phyloP scores from a whole-genome alignment of 805 yeast species.

The Torulaspora gathmanii region DNA sequence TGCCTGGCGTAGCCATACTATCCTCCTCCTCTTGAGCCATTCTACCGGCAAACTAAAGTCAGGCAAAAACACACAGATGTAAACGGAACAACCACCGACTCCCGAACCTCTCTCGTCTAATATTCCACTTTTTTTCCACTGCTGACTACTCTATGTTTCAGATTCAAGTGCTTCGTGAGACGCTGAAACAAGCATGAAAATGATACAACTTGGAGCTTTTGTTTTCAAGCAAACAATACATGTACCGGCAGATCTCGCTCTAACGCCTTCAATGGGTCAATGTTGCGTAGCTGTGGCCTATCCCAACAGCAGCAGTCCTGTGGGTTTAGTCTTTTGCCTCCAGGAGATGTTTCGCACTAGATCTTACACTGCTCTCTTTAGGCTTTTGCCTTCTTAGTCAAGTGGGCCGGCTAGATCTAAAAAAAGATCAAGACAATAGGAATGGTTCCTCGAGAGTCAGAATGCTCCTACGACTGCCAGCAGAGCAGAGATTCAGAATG shows the following conservation, averaged over 20 bases:
- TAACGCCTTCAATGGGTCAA: background rate
- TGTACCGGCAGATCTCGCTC: background rate
- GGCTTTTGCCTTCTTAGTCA: background rate
- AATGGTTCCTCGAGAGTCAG: background rate
- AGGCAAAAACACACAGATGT: background rate
- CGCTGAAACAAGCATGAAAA: conserved; percentile 4
- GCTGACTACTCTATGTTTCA: conserved; percentile 3
- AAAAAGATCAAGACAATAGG: conserved; percentile 2
- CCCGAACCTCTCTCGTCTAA: background rate
- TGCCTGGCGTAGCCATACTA: background rate
- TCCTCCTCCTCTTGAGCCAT: conserved; percentile 3
- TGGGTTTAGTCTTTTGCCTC: too few species aligned
- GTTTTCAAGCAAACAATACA: too few species aligned
- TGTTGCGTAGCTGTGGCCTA: background rate
- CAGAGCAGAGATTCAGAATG: background rate
- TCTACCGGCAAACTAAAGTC: background rate
- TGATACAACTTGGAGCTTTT: background rate
- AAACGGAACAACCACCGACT: background rate
- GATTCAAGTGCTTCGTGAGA: background rate
- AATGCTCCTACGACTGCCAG: background rate
- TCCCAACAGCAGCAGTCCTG: background rate
- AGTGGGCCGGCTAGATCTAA: conserved; percentile 7
- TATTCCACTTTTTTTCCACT: background rate
- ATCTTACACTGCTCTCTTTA: background rate
- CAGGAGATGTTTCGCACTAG: background rate